A percentile compares a stretch with the other conserved stretches of the same genome.
Evolutionary conservation across 257 asterid genomes (phyloP).

Genomic region (Coffea eugenioides): DNA sequence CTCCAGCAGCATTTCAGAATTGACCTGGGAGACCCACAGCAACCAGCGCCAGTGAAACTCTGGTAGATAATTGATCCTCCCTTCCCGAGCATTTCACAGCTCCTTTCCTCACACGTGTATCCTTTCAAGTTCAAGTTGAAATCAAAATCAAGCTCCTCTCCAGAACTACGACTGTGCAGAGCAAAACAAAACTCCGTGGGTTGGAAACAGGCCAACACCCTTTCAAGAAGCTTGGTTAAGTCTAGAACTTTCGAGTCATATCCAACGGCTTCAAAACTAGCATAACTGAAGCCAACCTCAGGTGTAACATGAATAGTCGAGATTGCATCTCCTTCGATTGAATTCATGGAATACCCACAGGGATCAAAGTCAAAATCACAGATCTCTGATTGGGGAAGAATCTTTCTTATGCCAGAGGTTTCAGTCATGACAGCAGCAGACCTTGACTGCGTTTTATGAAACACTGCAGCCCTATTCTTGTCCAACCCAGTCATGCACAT

Average conservation of each 20-base stretch:
- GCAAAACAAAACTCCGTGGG: conserved; percentile 65
- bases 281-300: conserved; percentile 81
- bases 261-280: conserved; percentile 85
- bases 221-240: conserved; percentile 43
- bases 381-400: conserved; percentile 62
- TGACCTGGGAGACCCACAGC: conserved; percentile 72
- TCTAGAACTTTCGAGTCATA: conserved; percentile 45
- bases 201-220: conserved; percentile 64
- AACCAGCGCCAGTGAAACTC: conserved; percentile 44
- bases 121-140: conserved; percentile 42
- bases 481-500: conserved; percentile 89
- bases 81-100: conserved; percentile 53
- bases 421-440: conserved; percentile 56
- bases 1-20: conserved; percentile 62
- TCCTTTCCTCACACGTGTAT: conserved; percentile 36
- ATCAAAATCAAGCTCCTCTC: background rate
- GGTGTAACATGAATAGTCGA: conserved; percentile 85
- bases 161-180: conserved; percentile 42
- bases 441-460: conserved; percentile 50
- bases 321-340: conserved; percentile 63
- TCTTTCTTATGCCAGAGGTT: conserved; percentile 62
- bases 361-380: conserved; percentile 87
- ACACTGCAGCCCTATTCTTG: conserved; percentile 61
- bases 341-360: conserved; percentile 87
- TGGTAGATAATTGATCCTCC: conserved; percentile 66